Evolutionary conservation across 805 yeast genomes (phyloP), one percentile per base, ranked within the genome.

Genomic region (Kodamaea kakaduensis): DNA sequence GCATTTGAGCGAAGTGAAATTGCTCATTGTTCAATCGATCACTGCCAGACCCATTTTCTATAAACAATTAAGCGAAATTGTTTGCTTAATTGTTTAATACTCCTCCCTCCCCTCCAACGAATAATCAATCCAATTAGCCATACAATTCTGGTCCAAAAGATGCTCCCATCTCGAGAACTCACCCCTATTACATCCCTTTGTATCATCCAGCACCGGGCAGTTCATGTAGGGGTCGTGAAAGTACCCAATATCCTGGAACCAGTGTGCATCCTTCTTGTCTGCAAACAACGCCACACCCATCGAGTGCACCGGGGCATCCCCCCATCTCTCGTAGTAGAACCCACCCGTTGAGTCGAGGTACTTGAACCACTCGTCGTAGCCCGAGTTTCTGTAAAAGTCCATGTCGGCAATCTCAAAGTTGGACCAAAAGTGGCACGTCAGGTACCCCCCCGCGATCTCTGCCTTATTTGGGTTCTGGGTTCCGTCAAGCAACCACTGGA

Each of bases 261-360:
- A 87, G 52, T 87, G 96, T 23, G 87, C 69, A 36, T 73, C 69
- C 6, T 64, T 55, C 46, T 75, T 80, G 47, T 82, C 87, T 6
- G 81, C 84, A 52, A 87, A 84, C 34, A 85, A 52, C 6, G 77
- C 75, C 22, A 85, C 58, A 0, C 90, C 95, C 28, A 87, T 50
- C 3, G 88, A 77, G 54, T 85, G 93, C 1, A 86, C 93, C 0
- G 95, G 95, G 0, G 95, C 95, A 62, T 86, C 96, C 3, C 95
- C 95, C 95, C 95, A 86, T 38, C 95, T 61, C 56, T 88, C 96
- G 50, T 87, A 87, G 56, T 84, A 87, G 50, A 86, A 86, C 3
- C 90, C 90, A 13, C 94, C 93, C 1, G 78, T 58, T 3, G 67
- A 42, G 38, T 86, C 95, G 25, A 87, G 59, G 48, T 67, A 61